Evolutionary conservation across 176 grass and related monocot genomes (phyloP).

Genomic region (Otatea glauca): DNA sequence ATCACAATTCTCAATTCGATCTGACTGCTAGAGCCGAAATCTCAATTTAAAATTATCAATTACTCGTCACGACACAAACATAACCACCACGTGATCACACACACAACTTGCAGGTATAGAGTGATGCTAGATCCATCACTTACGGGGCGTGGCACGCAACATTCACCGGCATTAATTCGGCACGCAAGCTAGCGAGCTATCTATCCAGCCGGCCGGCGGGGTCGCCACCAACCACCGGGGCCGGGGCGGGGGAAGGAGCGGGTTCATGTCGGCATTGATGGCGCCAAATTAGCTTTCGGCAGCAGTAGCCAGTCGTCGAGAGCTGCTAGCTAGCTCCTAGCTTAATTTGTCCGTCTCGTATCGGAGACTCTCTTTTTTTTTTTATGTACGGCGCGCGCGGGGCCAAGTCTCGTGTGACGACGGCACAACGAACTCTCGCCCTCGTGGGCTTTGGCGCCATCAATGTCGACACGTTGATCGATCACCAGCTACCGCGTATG

Average conservation of each 20-base stretch:
- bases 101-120: no score
- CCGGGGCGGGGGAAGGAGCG: neutral
- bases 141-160: neutral
- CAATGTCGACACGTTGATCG: neutral
- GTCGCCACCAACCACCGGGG: neutral
- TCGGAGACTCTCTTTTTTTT: neutral
- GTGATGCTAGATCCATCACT: neutral
- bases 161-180: neutral
- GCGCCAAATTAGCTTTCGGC: neutral
- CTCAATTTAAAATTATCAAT: no score
- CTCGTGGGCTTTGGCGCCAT: neutral
- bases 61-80: no score
- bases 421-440: neutral
- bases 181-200: neutral
- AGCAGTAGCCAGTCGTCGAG: no score
- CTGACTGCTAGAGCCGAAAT: no score
- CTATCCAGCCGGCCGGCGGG: neutral
- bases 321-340: neutral
- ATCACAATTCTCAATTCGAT: no score
- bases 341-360: neutral
- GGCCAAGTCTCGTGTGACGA: neutral
- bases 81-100: no score
- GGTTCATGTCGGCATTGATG: conserved; percentile 10
- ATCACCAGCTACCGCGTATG: neutral
- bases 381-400: neutral